Evolutionary conservation across 73 alveolate genomes (phyloP), one percentile per base, ranked within the genome.

Genomic region (Blepharisma stoltei): DNA sequence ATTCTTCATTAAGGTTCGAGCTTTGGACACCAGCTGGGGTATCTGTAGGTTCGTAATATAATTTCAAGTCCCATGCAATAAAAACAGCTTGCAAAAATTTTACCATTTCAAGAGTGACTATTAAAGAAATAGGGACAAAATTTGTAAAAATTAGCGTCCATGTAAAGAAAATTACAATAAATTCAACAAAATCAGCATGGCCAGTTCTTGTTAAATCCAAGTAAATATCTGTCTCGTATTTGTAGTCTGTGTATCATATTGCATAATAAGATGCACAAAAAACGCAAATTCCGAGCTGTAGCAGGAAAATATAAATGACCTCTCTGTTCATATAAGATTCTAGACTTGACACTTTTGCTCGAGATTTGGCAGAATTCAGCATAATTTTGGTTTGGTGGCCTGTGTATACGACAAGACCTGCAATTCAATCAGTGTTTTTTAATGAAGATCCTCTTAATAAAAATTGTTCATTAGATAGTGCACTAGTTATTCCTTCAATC

Each of bases 371-470:
- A 0, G 93, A 82, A 84, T 90, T 90, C 67, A 80, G 67, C 98
- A 93, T 93, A 8, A 93, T 71, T 78, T 88, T 90, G 20, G 96
- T 90, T 37, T 93, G 94, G 47, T 84, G 84, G n/a, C 98, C 98
- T 6, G 98, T 93, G 71, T 84, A 94, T 7, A 84, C 93, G 45
- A 86, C 93, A 37, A 93, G 54, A 0, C 99, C 99, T 7, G 94
- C 67, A 11, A 95, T 79, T 97, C 98, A 97, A 53, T 85, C 92
- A 20, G 99, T 97, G 78, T 95, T 94, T 81, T 91, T 95, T 32
- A 97, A 85, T 45, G 80, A 78, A 8, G 99, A 95, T 20, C 99
- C 99, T 84, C 96, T 95, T 52, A 97, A 85, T 46, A 97, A 81
- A 27, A 97, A 88, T 81, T 97, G 92, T 32, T 89, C 84, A 11